Base-by-base conservation (phyloP, 2,329 filamentous ascomycete species). In the Grosmannia serpens region DNA sequence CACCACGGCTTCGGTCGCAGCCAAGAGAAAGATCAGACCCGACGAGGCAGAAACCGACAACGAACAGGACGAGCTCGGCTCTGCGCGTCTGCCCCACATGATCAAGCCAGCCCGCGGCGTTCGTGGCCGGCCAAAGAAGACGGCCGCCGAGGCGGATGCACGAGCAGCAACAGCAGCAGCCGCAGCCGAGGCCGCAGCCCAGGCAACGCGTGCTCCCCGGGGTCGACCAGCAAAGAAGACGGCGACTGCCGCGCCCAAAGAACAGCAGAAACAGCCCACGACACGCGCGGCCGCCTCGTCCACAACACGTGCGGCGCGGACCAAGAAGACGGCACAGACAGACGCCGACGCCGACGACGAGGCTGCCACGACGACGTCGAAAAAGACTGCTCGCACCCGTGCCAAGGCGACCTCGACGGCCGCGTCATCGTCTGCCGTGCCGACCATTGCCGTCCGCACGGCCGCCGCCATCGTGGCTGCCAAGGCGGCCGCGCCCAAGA, bases 11-110 rank as follows among this genome's bases (percentile, higher is more conserved):
- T 63, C 67, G 57, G 65, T 64, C 15, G 64, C 70, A 8, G 60
- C 69, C 31, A 81, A 81, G 67, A 71, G 83, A 62, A 86, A 85
- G 71, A 76, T 75, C 35, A 74, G 78, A 59, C 67, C 75, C 17
- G 80, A 84, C 53, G 81, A 83, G 49, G 67, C 69, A n/a, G 72
- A 74, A 52, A 70, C 74, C 47, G 69, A 74, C 60, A 70, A 74
- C 54, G 62, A 67, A 47, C 60, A 68, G 56, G 61, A 71, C 68
- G 70, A 71, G 64, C 62, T 69, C 60, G 59, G 66, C 62, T 56
- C 63, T 61, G 54, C 60, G 27, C 55, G 41, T 3, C 35, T 15
- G 2, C 58, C 65, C 13, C 55, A 64, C 17, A 62, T 62, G 7
- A 58, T 59, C 58, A 68, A 69, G 59, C 58, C 69, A 8, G 69